Evolutionary conservation across 495 filamentous ascomycete genomes (phyloP), one percentile per base, ranked within the genome.

Genomic region (Cercophora sp.): DNA sequence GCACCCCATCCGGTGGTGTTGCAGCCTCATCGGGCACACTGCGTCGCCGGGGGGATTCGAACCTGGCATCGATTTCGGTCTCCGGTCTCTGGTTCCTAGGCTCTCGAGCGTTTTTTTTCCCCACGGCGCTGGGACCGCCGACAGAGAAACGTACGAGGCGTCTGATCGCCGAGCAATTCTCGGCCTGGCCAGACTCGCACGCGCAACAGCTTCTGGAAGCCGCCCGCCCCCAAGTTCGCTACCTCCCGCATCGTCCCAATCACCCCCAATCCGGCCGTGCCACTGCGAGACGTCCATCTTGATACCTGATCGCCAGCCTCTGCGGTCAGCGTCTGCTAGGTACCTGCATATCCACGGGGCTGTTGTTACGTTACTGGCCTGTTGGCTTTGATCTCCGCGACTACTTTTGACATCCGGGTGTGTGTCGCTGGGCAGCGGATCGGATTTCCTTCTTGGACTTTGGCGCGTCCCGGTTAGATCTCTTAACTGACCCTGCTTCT

Each of bases 151-250:
- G n/a, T 39, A 44, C 63, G 63, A 63, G 41, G 63, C 56, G 63
- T 66, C 40, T 66, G 63, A 66, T 66, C 63, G 52, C 53, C 62
- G 43, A 43, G 19, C 51, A 46, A n/a, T n/a, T n/a, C n/a, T n/a
- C n/a, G n/a, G n/a, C n/a, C n/a, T n/a, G n/a, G n/a, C n/a, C n/a
- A n/a, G n/a, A n/a, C 31, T 22, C 11, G 26, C 27, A 9, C 18
- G 27, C 50, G 20, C 29, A n/a, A 35, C 52, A 55, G 25, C 44
- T 55, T 55, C 52, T 55, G 52, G 52, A 55, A 55, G 45, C 45
- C 25, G 24, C 22, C 27, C 18, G 16, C 26, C 2, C 43, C 43
- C 43, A 26, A 18, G 13, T 16, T 18, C 19, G 13, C 22, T n/a
- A 23, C 34, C 20, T 9, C 34, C 32, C 15, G 42, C 29, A 11